Evolutionary conservation across 768 basidiomycete species (phyloP).

Genomic region (Tephrocybe sp.): DNA sequence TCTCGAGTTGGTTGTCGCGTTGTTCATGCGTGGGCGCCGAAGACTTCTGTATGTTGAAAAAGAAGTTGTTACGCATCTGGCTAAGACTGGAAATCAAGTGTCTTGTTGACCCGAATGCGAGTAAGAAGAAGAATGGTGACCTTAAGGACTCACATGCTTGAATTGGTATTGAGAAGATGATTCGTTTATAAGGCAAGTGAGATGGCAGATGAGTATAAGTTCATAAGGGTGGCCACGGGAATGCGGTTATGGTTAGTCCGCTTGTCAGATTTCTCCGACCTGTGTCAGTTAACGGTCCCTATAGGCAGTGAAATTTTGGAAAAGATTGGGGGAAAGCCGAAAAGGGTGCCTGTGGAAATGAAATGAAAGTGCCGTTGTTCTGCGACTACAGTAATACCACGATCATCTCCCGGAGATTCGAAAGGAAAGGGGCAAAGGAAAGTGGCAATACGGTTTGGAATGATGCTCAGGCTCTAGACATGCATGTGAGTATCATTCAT

Average conservation of each 20-base stretch:
- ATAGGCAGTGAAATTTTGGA: slow-evolving; percentile 5
- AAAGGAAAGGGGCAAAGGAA: slow-evolving; percentile 11
- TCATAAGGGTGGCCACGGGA: slow-evolving; percentile 5
- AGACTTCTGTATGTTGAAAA: neutral
- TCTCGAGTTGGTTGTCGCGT: neutral
- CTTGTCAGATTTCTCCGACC: slow-evolving; percentile 17
- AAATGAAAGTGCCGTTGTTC: slow-evolving; percentile 11
- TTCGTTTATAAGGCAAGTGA: slow-evolving; percentile 8
- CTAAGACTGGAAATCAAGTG: slow-evolving; percentile 1
- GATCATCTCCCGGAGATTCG: slow-evolving; percentile 32
- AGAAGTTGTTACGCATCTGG: slow-evolving; percentile 7
- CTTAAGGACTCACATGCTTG: slow-evolving; percentile 9
- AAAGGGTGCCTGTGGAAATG: slow-evolving; percentile 13
- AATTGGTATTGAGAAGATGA: slow-evolving; percentile 8
- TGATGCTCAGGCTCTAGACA: slow-evolving; percentile 12
- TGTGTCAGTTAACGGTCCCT: slow-evolving; percentile 14
- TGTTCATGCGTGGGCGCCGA: neutral
- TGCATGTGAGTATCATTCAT: slow-evolving; percentile 17
- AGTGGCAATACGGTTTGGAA: slow-evolving; percentile 16
- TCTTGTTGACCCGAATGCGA: neutral
- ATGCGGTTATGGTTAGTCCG: slow-evolving; percentile 15
- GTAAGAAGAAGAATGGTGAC: slow-evolving; percentile 8
- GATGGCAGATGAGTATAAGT: slow-evolving; percentile 4
- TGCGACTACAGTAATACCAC: slow-evolving; percentile 26
- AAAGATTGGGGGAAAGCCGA: slow-evolving; percentile 11